phyloP scores from a whole-genome alignment of 108 stramenopile genomes.

The Nannochloropsis gaditana region DNA sequence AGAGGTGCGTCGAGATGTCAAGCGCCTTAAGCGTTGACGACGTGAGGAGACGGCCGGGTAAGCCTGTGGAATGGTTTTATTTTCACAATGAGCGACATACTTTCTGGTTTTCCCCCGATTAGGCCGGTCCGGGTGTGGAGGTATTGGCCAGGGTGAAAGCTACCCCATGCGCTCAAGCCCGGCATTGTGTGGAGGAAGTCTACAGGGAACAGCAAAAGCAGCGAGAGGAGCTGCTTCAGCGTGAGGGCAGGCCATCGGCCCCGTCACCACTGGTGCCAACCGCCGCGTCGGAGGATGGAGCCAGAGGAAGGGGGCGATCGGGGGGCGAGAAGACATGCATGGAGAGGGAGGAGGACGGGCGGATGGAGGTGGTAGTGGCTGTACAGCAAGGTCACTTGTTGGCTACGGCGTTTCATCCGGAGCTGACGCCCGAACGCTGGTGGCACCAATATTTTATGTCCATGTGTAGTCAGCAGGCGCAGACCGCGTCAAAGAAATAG shows the following conservation, averaged over 20 bases:
- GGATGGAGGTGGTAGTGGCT: slow-evolving; percentile 81
- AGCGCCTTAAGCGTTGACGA: too few relatives aligned
- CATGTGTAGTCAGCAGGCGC: slow-evolving; percentile 49
- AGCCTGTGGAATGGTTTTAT: slow-evolving; percentile 50
- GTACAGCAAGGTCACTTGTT: slow-evolving; percentile 68
- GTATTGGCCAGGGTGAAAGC: slow-evolving; percentile 79
- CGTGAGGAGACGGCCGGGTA: too few relatives aligned
- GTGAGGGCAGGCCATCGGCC: not conserved
- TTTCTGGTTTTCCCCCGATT: slow-evolving; percentile 27
- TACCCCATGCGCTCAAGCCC: slow-evolving; percentile 73
- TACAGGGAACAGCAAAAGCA: slow-evolving; percentile 16
- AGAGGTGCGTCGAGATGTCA: slow-evolving; percentile 27
- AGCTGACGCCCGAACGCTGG: slow-evolving; percentile 76
- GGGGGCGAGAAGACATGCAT: slow-evolving; percentile 51
- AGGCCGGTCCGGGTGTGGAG: slow-evolving; percentile 64
- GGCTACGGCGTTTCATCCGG: slow-evolving; percentile 95
- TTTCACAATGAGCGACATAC: slow-evolving; percentile 63
- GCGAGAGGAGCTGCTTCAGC: not conserved
- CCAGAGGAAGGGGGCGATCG: slow-evolving; percentile 69
- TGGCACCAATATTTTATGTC: slow-evolving; percentile 91
- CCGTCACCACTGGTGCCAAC: slow-evolving; percentile 31
- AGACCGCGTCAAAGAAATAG: not conserved
- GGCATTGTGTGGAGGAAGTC: slow-evolving; percentile 34
- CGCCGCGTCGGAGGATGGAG: slow-evolving; percentile 66
- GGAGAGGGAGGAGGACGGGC: slow-evolving; percentile 41